Conservation (phyloP, 2,329 filamentous ascomycete species). For the Atkinsonella hypoxylon region DNA sequence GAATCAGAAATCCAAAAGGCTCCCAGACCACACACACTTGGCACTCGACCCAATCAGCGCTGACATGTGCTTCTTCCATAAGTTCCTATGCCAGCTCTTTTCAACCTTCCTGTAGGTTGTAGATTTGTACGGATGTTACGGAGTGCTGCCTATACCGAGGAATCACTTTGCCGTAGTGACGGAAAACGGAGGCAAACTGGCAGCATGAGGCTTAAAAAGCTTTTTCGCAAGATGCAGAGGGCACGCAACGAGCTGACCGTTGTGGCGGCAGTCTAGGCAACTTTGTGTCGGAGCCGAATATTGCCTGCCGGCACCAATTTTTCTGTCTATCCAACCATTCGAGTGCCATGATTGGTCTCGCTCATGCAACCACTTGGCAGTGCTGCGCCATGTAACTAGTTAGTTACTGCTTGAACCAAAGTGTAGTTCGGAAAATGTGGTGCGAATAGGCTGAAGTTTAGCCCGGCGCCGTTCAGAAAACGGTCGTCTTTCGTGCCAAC, state of each 20-base stretch:
- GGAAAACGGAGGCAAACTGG: not conserved
- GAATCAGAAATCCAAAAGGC: not conserved
- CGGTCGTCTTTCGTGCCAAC: not conserved
- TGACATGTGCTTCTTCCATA: not conserved
- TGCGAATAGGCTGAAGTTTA: not conserved
- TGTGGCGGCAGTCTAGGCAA: not conserved
- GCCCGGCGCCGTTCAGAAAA: not conserved
- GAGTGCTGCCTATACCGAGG: not conserved
- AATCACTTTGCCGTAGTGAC: not conserved
- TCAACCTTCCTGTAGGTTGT: not conserved
- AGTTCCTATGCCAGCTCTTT: not conserved
- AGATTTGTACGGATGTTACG: not conserved
- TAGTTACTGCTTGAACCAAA: not conserved
- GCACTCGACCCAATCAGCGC: not conserved
- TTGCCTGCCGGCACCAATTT: slow-evolving; percentile 2
- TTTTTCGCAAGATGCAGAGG: not conserved
- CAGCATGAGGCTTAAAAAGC: not conserved
- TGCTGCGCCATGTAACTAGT: not conserved
- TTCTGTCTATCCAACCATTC: not conserved
- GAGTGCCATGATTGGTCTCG: not conserved
- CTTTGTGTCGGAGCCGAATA: slow-evolving; percentile 4
- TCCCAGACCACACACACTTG: not conserved
- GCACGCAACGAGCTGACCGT: not conserved
- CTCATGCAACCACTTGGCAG: not conserved
- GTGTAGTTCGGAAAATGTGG: not conserved